These are phyloP conservation scores for Monilinia fructigena DNA, from an alignment of 2,329 filamentous ascomycete species.

Conservation along the genomic window DNA sequence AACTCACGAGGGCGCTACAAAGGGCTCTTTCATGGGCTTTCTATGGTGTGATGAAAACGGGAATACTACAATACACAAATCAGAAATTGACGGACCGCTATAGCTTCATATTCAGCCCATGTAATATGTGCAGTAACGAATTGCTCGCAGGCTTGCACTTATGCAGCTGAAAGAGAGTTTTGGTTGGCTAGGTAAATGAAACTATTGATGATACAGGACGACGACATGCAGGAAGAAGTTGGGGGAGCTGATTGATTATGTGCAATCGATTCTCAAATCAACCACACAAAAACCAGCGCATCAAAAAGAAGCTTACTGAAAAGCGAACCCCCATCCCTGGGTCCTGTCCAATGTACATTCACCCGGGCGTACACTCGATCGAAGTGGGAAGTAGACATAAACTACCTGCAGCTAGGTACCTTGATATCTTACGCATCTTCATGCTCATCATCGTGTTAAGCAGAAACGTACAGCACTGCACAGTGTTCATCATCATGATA, in stretches of 20 bases:
- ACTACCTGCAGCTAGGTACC: background rate
- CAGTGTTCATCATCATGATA: no score
- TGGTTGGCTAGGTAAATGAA: conserved; percentile 16
- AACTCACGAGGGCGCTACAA: background rate
- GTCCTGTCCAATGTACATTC: background rate
- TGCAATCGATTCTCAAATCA: conserved; percentile 20
- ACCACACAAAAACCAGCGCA: conserved; percentile 22
- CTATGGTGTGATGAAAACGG: conserved; percentile 22
- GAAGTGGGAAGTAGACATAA: background rate
- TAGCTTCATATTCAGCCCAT: conserved; percentile 15
- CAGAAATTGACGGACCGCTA: conserved; percentile 4
- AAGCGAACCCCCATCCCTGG: background rate
- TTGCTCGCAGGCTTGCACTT: conserved; percentile 15
- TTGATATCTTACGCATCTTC: background rate
- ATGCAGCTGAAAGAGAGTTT: conserved; percentile 1
- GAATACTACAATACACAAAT: background rate
- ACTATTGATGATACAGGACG: conserved; percentile 23
- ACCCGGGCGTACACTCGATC: conserved; percentile 3
- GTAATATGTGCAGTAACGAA: conserved; percentile 18
- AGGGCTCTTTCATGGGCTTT: background rate
- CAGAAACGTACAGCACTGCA: background rate
- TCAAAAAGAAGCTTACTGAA: conserved; percentile 4
- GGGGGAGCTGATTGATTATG: conserved; percentile 14
- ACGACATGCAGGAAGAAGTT: conserved; percentile 16
- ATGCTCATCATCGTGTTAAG: conserved; percentile 8